Percentiles rank a stretch among this genome's conserved stretches.
Evolutionary conservation across 768 basidiomycete genomes (phyloP).

Genomic region (Tylopilus subfusipes): DNA sequence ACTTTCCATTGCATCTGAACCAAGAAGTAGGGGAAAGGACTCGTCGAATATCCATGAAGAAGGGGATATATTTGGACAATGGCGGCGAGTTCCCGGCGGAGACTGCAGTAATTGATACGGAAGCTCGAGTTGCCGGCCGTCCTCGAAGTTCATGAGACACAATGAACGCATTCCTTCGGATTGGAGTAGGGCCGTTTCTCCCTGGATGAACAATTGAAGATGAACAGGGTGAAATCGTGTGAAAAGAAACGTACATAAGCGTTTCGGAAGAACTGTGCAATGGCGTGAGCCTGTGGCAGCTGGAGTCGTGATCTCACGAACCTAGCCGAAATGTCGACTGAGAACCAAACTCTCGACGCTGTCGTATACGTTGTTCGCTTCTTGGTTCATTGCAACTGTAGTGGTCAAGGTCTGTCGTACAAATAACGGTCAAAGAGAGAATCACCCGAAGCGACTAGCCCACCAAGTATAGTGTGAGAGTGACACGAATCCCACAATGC

Average conservation of each 20-base stretch:
- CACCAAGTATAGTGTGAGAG: constrained; percentile 29
- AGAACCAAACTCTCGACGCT: neutral
- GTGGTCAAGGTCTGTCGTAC: constrained; percentile 26
- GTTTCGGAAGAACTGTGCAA: neutral
- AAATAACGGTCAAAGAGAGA: neutral
- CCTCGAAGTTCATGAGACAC: constrained; percentile 4
- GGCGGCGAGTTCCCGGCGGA: constrained; percentile 20
- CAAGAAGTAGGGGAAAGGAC: constrained; percentile 19
- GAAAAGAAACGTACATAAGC: constrained; percentile 7
- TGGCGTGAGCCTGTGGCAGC: neutral
- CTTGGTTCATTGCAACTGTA: constrained; percentile 23
- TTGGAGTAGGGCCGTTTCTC: neutral
- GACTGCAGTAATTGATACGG: constrained; percentile 9
- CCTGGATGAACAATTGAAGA: constrained; percentile 3
- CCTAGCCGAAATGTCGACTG: constrained; percentile 5
- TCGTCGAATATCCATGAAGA: constrained; percentile 7
- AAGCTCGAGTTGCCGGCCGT: constrained; percentile 10
- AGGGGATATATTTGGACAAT: constrained; percentile 10
- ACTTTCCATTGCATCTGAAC: constrained; percentile 22
- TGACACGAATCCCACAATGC: constrained; percentile 31
- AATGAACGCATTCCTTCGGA: neutral
- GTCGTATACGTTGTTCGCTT: neutral
- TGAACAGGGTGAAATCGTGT: neutral
- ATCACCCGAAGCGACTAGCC: neutral
- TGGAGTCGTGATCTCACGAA: constrained; percentile 1